phyloP scores from a whole-genome alignment of 257 asterid species.

The Nicotiana knightiana region DNA sequence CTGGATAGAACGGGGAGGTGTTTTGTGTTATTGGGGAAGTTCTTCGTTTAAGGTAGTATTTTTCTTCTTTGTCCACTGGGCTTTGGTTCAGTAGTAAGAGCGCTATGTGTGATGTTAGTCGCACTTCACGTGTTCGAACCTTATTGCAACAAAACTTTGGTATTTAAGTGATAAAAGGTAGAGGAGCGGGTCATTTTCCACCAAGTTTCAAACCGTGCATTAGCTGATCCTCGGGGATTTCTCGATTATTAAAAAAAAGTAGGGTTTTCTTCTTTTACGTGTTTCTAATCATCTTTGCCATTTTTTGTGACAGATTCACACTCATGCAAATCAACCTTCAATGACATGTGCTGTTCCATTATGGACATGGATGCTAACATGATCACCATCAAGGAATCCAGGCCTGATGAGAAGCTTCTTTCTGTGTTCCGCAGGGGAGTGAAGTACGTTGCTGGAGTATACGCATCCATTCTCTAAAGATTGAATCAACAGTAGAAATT shows the following conservation, averaged over 20 bases:
- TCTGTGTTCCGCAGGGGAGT: too few relatives aligned
- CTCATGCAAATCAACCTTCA: slow-evolving; percentile 99
- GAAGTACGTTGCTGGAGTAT: too few relatives aligned
- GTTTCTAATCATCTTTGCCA: background rate
- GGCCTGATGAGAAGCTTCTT: too few relatives aligned
- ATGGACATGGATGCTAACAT: too few relatives aligned
- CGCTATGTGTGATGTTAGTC: background rate
- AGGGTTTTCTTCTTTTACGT: background rate
- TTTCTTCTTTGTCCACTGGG: too few relatives aligned
- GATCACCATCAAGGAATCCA: too few relatives aligned
- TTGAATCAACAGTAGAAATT: too few relatives aligned
- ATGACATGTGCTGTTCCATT: slow-evolving; percentile 69
- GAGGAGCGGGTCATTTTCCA: background rate
- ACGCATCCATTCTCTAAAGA: too few relatives aligned
- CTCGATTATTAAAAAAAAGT: too few relatives aligned
- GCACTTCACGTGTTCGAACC: background rate
- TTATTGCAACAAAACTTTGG: background rate
- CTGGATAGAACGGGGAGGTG: background rate
- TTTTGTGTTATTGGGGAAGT: background rate
- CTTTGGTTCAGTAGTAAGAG: background rate
- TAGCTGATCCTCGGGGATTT: background rate
- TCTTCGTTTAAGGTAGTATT: background rate
- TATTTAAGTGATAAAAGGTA: too few relatives aligned
- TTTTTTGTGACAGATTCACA: slow-evolving; percentile 42
- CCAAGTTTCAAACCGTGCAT: background rate